Evolutionary conservation across 1,284 basidiomycete species (phyloP), one percentile per base, ranked within the genome.

Genomic region (Papiliotrema flavescens): DNA sequence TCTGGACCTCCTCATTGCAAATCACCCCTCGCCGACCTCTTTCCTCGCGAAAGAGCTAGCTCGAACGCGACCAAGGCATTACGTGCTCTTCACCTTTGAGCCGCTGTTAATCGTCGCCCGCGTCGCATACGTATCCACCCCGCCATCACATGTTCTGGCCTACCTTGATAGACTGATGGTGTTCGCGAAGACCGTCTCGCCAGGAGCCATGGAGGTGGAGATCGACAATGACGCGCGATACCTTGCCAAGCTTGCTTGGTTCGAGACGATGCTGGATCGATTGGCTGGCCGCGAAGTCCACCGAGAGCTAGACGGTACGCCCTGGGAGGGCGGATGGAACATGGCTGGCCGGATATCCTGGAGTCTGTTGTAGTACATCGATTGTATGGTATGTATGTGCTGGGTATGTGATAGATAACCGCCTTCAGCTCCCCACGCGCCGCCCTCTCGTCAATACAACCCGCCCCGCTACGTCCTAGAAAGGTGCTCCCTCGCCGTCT

Each of bases 301-400:
- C 4, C 40, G n/a, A 1, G 63, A 63, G 26, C 62, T 63, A 3
- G 60, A 69, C 43, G 64, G 65, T 1, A 49, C 42, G 9, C 58
- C 48, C 1, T 71, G 70, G 70, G 57, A 64, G 23, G 60, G 59
- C 23, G 70, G 64, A 0, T 71, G 67, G 66, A 63, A 62, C 42
- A 54, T 60, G 54, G 60, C 57, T 24, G 56, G 60, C 37, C 54
- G 55, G 44, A 47, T 70, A 20, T 37, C 61, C 14, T 71, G 67
- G 67, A 53, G 49, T 17, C 53, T 64, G 32, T 53, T 60, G 15
- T 66, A 48, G 37, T 45, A 54, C 55, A 49, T n/a, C 36, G 6
- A 15, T 40, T 19, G 19, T 42, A 37, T 44, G 42, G 42, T 44
- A 44, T 44, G 23, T 22, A 44, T 36, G 46, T 48, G 46, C 46